A percentile compares a stretch with the other conserved stretches of the same genome.
Conservation (phyloP, 495 filamentous ascomycete genomes). For the Cryomyces minteri region DNA sequence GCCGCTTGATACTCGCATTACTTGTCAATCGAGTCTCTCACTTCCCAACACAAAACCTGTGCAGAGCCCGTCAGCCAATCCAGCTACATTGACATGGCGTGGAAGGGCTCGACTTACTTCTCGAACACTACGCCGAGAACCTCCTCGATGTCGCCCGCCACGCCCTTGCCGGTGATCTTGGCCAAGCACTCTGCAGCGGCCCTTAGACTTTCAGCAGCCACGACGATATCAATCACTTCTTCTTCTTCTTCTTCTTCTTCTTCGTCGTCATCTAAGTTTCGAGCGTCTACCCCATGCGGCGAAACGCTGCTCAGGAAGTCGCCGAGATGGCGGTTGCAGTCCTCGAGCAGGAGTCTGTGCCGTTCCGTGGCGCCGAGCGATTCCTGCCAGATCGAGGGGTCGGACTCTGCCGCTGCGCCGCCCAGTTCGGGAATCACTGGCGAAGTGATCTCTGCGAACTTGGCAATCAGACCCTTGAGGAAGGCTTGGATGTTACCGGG, state of each 20-base stretch:
- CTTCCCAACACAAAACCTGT: slow-evolving; percentile 52
- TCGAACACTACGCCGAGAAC: slow-evolving; percentile 96
- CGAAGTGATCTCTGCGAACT: slow-evolving; percentile 58
- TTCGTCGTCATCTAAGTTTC: neutral
- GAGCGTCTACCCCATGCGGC: neutral
- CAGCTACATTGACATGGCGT: slow-evolving; percentile 12
- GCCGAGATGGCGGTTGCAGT: slow-evolving; percentile 49
- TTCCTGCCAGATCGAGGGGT: slow-evolving; percentile 51
- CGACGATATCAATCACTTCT: slow-evolving; percentile 56
- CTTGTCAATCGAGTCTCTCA: slow-evolving; percentile 13
- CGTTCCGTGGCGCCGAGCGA: slow-evolving; percentile 81
- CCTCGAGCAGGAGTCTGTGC: slow-evolving; percentile 61
- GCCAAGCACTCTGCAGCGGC: slow-evolving; percentile 63
- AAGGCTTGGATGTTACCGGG: slow-evolving; percentile 52
- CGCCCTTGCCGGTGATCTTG: slow-evolving; percentile 74
- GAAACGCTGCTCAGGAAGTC: slow-evolving; percentile 37
- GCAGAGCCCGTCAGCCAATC: slow-evolving; percentile 1
- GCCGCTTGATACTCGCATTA: no score
- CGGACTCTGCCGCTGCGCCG: slow-evolving; percentile 11
- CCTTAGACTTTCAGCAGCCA: slow-evolving; percentile 81
- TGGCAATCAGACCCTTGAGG: slow-evolving; percentile 40
- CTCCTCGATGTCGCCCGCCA: slow-evolving; percentile 85
- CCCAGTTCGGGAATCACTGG: slow-evolving; percentile 20
- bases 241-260: slow-evolving; percentile 12
- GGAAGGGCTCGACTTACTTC: slow-evolving; percentile 41